phyloP scores from a whole-genome alignment of 331 rosid species.

The Acacia pycnantha region DNA sequence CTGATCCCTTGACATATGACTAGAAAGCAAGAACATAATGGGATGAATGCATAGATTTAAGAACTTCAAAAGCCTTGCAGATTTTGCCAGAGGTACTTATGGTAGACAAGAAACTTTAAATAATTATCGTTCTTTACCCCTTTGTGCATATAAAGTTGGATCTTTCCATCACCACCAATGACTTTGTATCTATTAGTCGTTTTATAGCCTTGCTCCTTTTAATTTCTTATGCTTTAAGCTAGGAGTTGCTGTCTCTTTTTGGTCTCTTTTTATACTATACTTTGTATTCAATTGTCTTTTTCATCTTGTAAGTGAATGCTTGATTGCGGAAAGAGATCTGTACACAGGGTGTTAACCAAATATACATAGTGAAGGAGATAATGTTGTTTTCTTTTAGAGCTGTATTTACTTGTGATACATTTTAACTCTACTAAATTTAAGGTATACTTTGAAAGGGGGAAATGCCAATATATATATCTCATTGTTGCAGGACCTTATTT shows the following conservation, averaged over 20 bases:
- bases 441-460: constrained; percentile 1
- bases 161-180: neutral
- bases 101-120: neutral
- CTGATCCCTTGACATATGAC: neutral
- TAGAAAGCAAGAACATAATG: neutral
- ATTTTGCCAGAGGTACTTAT: neutral
- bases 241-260: neutral
- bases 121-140: neutral
- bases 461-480: constrained; percentile 13
- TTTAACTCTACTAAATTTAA: constrained; percentile 7
- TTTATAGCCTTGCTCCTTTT: neutral
- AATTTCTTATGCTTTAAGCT: constrained; percentile 2
- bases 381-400: neutral
- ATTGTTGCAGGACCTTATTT: constrained; percentile 41
- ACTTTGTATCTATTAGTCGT: neutral
- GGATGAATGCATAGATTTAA: neutral
- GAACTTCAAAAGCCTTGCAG: neutral
- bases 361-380: neutral
- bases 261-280: neutral
- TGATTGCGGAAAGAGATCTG: constrained; percentile 15
- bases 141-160: neutral
- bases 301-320: neutral
- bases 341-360: neutral
- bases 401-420: neutral
- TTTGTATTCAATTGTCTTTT: neutral